These are phyloP conservation scores for Erodium trifolium DNA, from an alignment of 441 rosid genomes.

Conservation along the genomic window DNA sequence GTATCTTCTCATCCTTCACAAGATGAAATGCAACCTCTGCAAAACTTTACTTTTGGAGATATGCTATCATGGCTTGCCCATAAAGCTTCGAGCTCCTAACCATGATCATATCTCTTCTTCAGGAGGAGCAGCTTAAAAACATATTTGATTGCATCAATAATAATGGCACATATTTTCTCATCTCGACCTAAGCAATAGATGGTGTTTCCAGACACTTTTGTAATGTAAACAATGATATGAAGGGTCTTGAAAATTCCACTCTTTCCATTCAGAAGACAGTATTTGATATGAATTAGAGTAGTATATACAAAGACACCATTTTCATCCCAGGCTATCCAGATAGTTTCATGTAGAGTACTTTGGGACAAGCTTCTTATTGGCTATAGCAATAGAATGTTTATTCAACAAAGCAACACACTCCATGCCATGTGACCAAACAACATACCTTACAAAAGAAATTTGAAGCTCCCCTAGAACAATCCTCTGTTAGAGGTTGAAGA, in stretches of 20 bases:
- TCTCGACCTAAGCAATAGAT: conserved; percentile 73
- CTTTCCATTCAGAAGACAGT: conserved; percentile 84
- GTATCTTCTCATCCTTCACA: conserved; percentile 81
- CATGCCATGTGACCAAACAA: conserved; percentile 77
- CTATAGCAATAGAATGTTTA: conserved; percentile 71
- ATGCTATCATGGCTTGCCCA: conserved; percentile 89
- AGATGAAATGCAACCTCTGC: conserved; percentile 92
- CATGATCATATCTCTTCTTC: conserved; percentile 76
- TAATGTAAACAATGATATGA: conserved; percentile 68
- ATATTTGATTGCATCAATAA: conserved; percentile 73
- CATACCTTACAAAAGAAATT: conserved; percentile 59
- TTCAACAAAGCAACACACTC: conserved; percentile 78
- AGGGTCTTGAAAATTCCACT: conserved; percentile 69
- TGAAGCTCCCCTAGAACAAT: conserved; percentile 72
- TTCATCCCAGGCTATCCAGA: conserved; percentile 84
- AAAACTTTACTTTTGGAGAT: conserved; percentile 80
- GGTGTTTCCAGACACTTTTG: conserved; percentile 64
- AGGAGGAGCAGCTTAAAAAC: conserved; percentile 64
- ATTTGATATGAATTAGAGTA: conserved; percentile 68
- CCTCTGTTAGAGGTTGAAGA: conserved; percentile 70
- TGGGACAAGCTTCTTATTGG: conserved; percentile 61
- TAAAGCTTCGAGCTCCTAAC: conserved; percentile 78
- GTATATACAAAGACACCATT: conserved; percentile 75
- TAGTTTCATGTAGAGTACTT: conserved; percentile 72
- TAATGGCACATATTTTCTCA: conserved; percentile 58